Evolutionary conservation across 1,284 basidiomycete species (phyloP).

Genomic region (Moesziomyces antarcticus): DNA sequence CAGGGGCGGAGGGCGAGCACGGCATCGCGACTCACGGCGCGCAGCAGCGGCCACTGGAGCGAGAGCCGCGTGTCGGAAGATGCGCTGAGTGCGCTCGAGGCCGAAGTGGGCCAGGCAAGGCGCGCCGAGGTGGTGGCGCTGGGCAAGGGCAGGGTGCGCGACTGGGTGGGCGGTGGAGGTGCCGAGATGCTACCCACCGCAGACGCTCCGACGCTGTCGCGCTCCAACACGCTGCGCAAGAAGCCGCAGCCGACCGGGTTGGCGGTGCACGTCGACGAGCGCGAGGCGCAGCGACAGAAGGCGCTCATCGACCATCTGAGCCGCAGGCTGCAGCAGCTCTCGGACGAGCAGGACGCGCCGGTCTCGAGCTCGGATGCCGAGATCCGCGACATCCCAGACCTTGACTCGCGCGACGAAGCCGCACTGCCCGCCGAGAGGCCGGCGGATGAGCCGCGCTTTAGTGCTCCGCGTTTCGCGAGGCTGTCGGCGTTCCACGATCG

Average conservation of each 20-base stretch:
- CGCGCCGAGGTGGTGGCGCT: slow-evolving; percentile 43
- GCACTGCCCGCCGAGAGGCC: slow-evolving; percentile 1
- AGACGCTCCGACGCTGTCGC: slow-evolving; percentile 38
- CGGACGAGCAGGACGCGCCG: slow-evolving; percentile 13
- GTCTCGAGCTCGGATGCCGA: background rate
- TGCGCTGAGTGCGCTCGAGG: slow-evolving; percentile 44
- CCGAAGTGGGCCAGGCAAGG: slow-evolving; percentile 46
- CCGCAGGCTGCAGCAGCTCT: slow-evolving; percentile 19
- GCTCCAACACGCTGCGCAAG: slow-evolving; percentile 36
- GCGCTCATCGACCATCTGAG: slow-evolving; percentile 23
- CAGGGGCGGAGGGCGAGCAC: slow-evolving; percentile 24
- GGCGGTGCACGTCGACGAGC: background rate
- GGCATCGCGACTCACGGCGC: slow-evolving; percentile 31
- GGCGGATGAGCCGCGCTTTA: background rate
- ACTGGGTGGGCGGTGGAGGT: slow-evolving; percentile 37
- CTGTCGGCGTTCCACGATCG: slow-evolving; percentile 46
- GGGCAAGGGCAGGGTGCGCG: slow-evolving; percentile 46
- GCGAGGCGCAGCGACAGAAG: slow-evolving; percentile 22
- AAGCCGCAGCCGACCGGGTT: slow-evolving; percentile 2
- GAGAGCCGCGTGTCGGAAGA: slow-evolving; percentile 40
- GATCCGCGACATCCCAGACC: slow-evolving; percentile 18
- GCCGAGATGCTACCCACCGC: slow-evolving; percentile 15
- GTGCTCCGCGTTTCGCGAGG: slow-evolving; percentile 9
- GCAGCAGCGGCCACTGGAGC: slow-evolving; percentile 44
- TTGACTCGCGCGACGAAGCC: slow-evolving; percentile 2